Conservation (phyloP, 352 stramenopile genomes). For the Pelagophyceae sp. region DNA sequence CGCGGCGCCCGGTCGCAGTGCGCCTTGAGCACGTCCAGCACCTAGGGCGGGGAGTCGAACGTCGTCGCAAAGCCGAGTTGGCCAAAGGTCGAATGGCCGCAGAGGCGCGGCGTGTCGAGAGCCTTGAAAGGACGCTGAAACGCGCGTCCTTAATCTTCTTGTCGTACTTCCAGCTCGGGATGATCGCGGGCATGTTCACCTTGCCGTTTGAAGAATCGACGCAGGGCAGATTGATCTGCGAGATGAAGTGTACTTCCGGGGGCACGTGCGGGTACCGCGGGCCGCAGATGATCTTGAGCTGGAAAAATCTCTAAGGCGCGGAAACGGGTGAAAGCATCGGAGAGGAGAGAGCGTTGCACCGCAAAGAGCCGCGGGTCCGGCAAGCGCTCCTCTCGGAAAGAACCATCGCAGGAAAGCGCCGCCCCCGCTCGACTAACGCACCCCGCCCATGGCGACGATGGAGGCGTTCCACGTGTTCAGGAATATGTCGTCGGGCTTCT, state of each 20-base stretch:
- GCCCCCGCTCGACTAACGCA: not conserved
- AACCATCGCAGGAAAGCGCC: not conserved
- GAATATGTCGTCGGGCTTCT: conserved; percentile 93
- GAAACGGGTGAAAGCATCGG: too few relatives aligned
- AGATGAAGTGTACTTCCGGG: conserved; percentile 86
- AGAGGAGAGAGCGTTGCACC: too few relatives aligned
- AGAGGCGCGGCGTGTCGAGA: too few relatives aligned
- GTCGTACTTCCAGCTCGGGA: conserved; percentile 33
- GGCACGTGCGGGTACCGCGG: conserved; percentile 85
- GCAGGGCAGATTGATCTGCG: conserved; percentile 92
- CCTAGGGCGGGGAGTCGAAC: too few relatives aligned
- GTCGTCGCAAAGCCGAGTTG: too few relatives aligned
- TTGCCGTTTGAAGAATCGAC: conserved; percentile 75
- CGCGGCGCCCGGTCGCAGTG: too few relatives aligned
- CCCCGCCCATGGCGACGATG: conserved; percentile 89
- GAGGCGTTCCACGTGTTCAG: conserved; percentile 94
- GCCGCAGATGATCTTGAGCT: conserved; percentile 69
- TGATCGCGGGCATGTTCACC: conserved; percentile 49
- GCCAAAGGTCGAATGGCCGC: too few relatives aligned
- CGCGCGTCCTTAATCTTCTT: too few relatives aligned
- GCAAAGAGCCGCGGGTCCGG: too few relatives aligned
- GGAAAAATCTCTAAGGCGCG: too few relatives aligned
- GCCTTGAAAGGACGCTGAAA: too few relatives aligned
- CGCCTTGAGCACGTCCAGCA: too few relatives aligned
- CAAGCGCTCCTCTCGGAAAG: not conserved